Conservation (phyloP, 2,329 filamentous ascomycete species). For the Nectriaceae sp. region DNA sequence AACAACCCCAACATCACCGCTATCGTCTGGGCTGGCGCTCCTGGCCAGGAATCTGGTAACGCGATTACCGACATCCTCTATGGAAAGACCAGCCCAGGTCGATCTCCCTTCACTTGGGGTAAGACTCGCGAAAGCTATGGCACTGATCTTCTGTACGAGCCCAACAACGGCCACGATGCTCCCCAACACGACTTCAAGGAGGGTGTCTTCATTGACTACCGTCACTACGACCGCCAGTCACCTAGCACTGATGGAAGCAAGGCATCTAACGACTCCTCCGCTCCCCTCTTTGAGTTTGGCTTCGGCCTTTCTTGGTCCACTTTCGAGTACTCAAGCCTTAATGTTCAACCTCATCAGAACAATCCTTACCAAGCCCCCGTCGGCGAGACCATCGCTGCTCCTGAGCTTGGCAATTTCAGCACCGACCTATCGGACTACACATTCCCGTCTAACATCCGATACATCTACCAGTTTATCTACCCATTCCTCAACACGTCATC, state of each 20-base stretch:
- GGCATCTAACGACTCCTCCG: conserved; percentile 32
- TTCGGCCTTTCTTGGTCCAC: conserved; percentile 80
- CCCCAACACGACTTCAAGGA: conserved; percentile 77
- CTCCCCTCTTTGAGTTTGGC: conserved; percentile 79
- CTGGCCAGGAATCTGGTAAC: conserved; percentile 83
- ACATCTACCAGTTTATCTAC: conserved; percentile 63
- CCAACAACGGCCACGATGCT: conserved; percentile 66
- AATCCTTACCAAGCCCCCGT: conserved; percentile 58
- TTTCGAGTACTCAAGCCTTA: conserved; percentile 72
- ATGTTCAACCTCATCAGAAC: conserved; percentile 52
- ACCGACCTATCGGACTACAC: conserved; percentile 65
- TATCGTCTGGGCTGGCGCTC: conserved; percentile 79
- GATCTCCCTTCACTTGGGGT: conserved; percentile 81
- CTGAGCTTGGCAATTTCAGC: conserved; percentile 64
- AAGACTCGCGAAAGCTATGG: conserved; percentile 67
- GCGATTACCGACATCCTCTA: conserved; percentile 82
- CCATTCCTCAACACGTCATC: conserved; percentile 70
- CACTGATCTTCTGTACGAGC: conserved; percentile 64
- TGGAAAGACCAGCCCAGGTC: conserved; percentile 76
- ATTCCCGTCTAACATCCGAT: conserved; percentile 62
- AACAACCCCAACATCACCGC: conserved; percentile 78
- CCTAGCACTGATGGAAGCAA: conserved; percentile 28
- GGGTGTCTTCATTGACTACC: conserved; percentile 75
- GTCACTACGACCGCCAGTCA: conserved; percentile 65
- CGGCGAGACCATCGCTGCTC: conserved; percentile 64